A percentile compares a stretch with the other conserved stretches of the same genome.
phyloP scores from a whole-genome alignment of 495 filamentous ascomycete species.

The Chaetomium fimeti region DNA sequence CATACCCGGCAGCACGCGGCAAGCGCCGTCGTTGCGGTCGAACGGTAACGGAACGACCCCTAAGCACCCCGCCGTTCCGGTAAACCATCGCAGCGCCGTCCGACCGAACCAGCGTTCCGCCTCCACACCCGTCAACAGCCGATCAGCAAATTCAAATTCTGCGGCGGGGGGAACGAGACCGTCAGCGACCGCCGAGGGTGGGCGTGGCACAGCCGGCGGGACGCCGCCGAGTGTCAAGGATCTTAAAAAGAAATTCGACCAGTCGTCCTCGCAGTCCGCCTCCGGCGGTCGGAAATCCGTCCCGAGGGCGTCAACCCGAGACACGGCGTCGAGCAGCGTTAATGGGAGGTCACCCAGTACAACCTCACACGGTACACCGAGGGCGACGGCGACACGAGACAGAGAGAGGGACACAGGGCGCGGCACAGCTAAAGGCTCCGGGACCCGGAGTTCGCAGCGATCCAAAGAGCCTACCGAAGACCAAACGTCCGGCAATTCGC shows the following conservation, averaged over 20 bases:
- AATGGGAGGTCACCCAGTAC: conserved; percentile 34
- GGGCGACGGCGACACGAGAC: conserved; percentile 39
- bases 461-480: conserved; percentile 43
- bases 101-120: conserved; percentile 45
- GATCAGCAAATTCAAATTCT: conserved; percentile 20
- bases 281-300: conserved; percentile 35
- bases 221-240: conserved; percentile 54
- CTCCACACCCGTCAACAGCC: conserved; percentile 51
- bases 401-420: conserved; percentile 35
- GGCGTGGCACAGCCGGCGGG: conserved; percentile 27
- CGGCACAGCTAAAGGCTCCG: conserved; percentile 31
- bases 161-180: conserved; percentile 27
- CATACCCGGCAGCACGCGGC: conserved; percentile 31
- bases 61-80: conserved; percentile 35
- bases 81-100: conserved; percentile 29
- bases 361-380: conserved; percentile 38
- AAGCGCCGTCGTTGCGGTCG: conserved; percentile 34
- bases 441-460: conserved; percentile 41
- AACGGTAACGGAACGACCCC: conserved; percentile 43
- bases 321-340: conserved; percentile 32
- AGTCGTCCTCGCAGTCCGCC: conserved; percentile 27
- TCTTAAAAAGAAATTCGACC: conserved; percentile 55
- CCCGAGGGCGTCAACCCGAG: conserved; percentile 35
- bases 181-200: conserved; percentile 30
- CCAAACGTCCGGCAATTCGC: conserved; percentile 47